Percentiles rank a stretch among this genome's conserved stretches.
These are phyloP conservation scores for Acanthamoeba royreba DNA, from an alignment of 208 protist species.

Conservation along the genomic window DNA sequence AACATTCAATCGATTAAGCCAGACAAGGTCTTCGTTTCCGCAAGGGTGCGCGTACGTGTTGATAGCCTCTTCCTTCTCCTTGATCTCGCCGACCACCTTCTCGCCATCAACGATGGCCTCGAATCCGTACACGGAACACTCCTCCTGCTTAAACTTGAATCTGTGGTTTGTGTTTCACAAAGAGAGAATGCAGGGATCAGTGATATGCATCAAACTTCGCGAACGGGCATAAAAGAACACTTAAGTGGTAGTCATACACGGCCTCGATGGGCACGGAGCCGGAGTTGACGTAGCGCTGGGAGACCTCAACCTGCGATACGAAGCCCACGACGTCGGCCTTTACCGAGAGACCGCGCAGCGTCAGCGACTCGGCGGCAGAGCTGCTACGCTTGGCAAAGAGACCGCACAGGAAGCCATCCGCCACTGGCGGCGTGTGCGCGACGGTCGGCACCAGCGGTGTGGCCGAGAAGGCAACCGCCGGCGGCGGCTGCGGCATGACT, in stretches of 20 bases:
- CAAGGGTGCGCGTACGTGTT: not conserved
- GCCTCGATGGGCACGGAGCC: not conserved
- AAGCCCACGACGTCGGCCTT: not conserved
- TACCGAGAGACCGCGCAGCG: not conserved
- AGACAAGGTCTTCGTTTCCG: too few relatives aligned
- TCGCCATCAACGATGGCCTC: conserved; percentile 7
- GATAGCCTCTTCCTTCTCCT: conserved; percentile 10
- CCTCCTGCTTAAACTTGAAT: conserved; percentile 10
- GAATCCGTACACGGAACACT: not conserved
- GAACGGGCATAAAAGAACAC: too few relatives aligned
- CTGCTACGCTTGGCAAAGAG: not conserved
- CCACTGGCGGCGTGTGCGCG: not conserved
- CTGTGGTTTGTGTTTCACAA: not conserved
- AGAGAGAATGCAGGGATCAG: too few relatives aligned
- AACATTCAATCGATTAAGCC: too few relatives aligned
- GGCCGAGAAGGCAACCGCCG: not conserved
- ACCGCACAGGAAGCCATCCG: not conserved
- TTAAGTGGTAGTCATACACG: not conserved
- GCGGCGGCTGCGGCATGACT: not conserved
- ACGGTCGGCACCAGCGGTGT: not conserved
- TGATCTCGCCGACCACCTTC: not conserved
- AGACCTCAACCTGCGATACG: not conserved
- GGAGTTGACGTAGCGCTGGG: not conserved
- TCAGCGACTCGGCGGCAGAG: not conserved
- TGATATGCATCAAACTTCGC: not conserved